Conservation (phyloP, 805 yeast species). For the Lipomyces chichibuensis region DNA sequence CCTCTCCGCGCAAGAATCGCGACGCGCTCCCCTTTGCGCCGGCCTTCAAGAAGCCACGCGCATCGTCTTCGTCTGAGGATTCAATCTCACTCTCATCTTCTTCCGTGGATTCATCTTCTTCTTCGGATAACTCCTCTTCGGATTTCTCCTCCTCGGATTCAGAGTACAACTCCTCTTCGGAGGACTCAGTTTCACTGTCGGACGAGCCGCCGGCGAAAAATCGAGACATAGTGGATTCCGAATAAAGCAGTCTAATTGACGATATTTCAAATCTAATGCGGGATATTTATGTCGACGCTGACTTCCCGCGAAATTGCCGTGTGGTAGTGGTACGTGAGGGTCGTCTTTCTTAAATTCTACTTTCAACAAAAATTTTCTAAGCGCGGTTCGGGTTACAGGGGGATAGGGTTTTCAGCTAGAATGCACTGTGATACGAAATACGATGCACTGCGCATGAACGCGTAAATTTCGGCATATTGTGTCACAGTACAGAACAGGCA, state of each 20-base stretch:
- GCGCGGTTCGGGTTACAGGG: neutral
- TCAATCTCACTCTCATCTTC: constrained; percentile 45
- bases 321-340: neutral
- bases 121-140: constrained; percentile 46
- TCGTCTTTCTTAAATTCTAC: neutral
- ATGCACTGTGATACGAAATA: no score
- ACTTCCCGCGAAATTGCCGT: neutral
- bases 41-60: constrained; percentile 45
- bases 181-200: constrained; percentile 62
- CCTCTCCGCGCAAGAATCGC: constrained; percentile 46
- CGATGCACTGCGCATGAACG: no score
- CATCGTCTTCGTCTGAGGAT: constrained; percentile 39
- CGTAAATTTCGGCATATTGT: no score
- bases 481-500: no score
- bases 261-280: neutral
- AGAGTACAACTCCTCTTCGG: constrained; percentile 61
- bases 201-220: constrained; percentile 70
- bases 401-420: neutral
- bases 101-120: constrained; percentile 51
- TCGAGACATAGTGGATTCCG: constrained; percentile 67
- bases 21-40: constrained; percentile 44
- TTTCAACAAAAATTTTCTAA: constrained; percentile 6
- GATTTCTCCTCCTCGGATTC: constrained; percentile 40
- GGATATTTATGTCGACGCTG: neutral
- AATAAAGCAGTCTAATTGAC: constrained; percentile 1